phyloP scores from a whole-genome alignment of 1,284 basidiomycete species.

The Tranzscheliella williamsii region DNA sequence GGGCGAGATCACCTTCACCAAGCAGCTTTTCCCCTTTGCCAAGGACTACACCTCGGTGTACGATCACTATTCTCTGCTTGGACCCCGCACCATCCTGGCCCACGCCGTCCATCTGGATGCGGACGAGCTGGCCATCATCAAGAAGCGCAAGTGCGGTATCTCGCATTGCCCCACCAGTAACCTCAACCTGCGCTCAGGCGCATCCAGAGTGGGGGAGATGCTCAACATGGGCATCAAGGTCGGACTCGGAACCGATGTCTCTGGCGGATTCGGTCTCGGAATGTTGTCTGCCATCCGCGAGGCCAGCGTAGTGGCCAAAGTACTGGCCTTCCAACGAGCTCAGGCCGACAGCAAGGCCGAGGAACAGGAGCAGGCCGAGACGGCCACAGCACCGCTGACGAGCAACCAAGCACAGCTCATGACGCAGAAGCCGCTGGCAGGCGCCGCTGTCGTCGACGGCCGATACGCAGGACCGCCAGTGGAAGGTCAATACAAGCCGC shows the following conservation, averaged over 20 bases:
- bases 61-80: slow-evolving; percentile 75
- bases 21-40: slow-evolving; percentile 67
- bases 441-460: slow-evolving; percentile 23
- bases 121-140: slow-evolving; percentile 75
- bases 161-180: slow-evolving; percentile 89
- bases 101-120: slow-evolving; percentile 81
- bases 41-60: slow-evolving; percentile 69
- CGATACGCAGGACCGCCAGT: slow-evolving; percentile 34
- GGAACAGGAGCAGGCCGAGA: slow-evolving; percentile 10
- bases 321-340: slow-evolving; percentile 63
- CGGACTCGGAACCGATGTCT: slow-evolving; percentile 81
- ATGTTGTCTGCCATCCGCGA: slow-evolving; percentile 81
- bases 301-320: slow-evolving; percentile 81
- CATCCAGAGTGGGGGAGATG: slow-evolving; percentile 76
- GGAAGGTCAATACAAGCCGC: slow-evolving; percentile 29
- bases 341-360: slow-evolving; percentile 32
- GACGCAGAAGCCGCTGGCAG: slow-evolving; percentile 17
- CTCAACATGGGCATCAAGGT: slow-evolving; percentile 85
- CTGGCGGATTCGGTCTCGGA: slow-evolving; percentile 82
- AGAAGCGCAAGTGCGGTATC: slow-evolving; percentile 72
- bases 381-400: slow-evolving; percentile 9
- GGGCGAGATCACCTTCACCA: slow-evolving; percentile 73
- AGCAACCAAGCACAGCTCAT: slow-evolving; percentile 11
- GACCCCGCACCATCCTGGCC: slow-evolving; percentile 80
- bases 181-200: slow-evolving; percentile 82